phyloP scores from a whole-genome alignment of 2,329 filamentous ascomycete genomes.

The Monosporascus sp. region DNA sequence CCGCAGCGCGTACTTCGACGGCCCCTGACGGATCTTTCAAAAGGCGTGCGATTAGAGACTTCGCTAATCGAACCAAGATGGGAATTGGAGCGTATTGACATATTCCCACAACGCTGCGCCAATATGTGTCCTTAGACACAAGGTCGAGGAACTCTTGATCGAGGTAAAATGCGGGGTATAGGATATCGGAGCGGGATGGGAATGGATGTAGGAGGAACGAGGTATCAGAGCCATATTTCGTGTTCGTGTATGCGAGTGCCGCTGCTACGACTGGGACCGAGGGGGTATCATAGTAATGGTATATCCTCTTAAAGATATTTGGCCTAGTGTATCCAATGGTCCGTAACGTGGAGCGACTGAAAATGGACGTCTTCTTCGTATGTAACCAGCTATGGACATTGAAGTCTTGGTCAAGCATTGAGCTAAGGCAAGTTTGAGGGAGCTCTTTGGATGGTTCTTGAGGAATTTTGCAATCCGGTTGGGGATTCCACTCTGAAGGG shows the following conservation, averaged over 20 bases:
- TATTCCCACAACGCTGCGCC: conserved; percentile 11
- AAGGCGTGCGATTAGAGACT: conserved; percentile 7
- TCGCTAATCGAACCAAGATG: not conserved
- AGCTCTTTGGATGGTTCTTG: not conserved
- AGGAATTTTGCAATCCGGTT: not conserved
- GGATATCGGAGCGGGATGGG: conserved; percentile 7
- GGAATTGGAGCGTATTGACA: too few species aligned
- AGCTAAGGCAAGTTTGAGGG: conserved; percentile 5
- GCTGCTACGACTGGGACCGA: conserved; percentile 5
- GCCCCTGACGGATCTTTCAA: not conserved
- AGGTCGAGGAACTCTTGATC: conserved; percentile 12
- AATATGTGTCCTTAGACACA: conserved; percentile 7
- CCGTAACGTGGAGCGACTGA: too few species aligned
- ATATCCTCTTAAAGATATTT: not conserved
- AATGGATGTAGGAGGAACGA: conserved; percentile 13
- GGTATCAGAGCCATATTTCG: conserved; percentile 8
- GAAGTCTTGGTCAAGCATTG: conserved; percentile 4
- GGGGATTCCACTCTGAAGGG: conserved; percentile 15
- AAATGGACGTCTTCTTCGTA: too few species aligned
- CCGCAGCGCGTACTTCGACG: not conserved
- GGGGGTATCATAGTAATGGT: not conserved
- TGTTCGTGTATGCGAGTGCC: conserved; percentile 9
- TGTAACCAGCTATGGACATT: not conserved
- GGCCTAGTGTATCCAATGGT: too few species aligned
- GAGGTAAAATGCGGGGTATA: conserved; percentile 17